Evolutionary conservation across 768 basidiomycete genomes (phyloP).

Genomic region (Chalciporus sphaerocephalus): DNA sequence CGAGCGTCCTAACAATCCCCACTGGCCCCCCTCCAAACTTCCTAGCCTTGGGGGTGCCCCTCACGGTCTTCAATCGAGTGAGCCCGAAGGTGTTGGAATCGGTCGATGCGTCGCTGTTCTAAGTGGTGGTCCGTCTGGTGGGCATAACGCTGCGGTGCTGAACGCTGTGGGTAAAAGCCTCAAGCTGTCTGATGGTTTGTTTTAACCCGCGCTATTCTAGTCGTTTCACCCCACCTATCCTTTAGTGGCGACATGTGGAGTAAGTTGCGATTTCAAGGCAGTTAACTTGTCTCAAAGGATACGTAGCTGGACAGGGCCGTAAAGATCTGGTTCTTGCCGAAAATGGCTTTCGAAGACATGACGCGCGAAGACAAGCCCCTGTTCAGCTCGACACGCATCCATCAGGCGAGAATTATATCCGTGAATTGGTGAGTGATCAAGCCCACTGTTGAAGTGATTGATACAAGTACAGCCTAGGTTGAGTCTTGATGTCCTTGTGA

Average conservation of each 20-base stretch:
- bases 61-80: constrained; percentile 59
- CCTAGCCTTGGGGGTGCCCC: constrained; percentile 63
- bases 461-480: constrained; percentile 40
- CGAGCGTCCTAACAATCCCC: constrained; percentile 45
- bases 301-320: constrained; percentile 64
- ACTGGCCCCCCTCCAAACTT: constrained; percentile 48
- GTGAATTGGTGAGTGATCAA: constrained; percentile 49
- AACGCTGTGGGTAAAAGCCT: constrained; percentile 48
- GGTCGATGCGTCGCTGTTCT: constrained; percentile 61
- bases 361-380: constrained; percentile 71
- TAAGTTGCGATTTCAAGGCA: constrained; percentile 32
- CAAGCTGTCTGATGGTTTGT: background rate
- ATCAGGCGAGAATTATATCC: constrained; percentile 61
- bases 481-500: constrained; percentile 48
- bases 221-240: constrained; percentile 64
- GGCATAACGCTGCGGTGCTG: constrained; percentile 66
- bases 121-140: constrained; percentile 67
- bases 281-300: background rate
- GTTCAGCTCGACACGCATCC: constrained; percentile 63
- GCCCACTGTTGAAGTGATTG: background rate
- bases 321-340: constrained; percentile 69
- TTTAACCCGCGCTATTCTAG: constrained; percentile 32
- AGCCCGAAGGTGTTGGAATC: constrained; percentile 55
- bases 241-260: constrained; percentile 74
- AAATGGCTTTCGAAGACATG: constrained; percentile 34